Evolutionary conservation across 2,329 filamentous ascomycete species (phyloP), one percentile per base, ranked within the genome.

Genomic region (Aspergillus costaricaensis): DNA sequence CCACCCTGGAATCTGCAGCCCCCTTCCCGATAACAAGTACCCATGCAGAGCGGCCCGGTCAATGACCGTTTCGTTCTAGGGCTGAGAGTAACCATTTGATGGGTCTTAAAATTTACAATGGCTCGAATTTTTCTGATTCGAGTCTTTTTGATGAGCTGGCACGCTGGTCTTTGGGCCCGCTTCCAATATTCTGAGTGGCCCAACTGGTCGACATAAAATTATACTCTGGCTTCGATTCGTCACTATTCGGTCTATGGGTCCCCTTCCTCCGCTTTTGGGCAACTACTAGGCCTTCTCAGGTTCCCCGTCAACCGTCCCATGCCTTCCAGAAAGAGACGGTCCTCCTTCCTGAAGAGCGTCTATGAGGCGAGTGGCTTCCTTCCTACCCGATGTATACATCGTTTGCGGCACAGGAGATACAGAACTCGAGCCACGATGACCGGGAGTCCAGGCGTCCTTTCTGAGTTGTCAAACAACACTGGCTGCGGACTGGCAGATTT

Each of bases 131-230:
- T 57, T 65, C 58, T 39, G 19, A 65, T 63, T 63, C 43, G 63
- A 62, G 36, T 65, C 62, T 50, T 64, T 64, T 68, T 68, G 71
- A 71, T 73, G 72, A 67, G 71, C 71, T 74, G 72, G 71, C 72
- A 73, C 21, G 58, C 48, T 57, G 54, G 60, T 43, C 55, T 60
- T 43, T 58, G 62, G 67, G 63, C 65, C 70, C 69, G 70, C 67
- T 64, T 62, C 60, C 44, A 61, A 43, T 53, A 43, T 43, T 63
- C 23, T 64, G 57, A 65, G 58, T 62, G 64, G 66, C 57, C 54
- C 59, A 62, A 60, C 55, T 57, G 55, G 61, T 59, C 61, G 47
- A 61, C 54, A 59, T 61, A 59, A 61, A 57, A 27, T 43, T 49
- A 36, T 30, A 55, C 58, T 56, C 59, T 60, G 58, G 49, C 56